A percentile compares a stretch with the other conserved stretches of the same genome.
Conservation (phyloP, 352 stramenopile genomes). For the Pythium dissotocum region DNA sequence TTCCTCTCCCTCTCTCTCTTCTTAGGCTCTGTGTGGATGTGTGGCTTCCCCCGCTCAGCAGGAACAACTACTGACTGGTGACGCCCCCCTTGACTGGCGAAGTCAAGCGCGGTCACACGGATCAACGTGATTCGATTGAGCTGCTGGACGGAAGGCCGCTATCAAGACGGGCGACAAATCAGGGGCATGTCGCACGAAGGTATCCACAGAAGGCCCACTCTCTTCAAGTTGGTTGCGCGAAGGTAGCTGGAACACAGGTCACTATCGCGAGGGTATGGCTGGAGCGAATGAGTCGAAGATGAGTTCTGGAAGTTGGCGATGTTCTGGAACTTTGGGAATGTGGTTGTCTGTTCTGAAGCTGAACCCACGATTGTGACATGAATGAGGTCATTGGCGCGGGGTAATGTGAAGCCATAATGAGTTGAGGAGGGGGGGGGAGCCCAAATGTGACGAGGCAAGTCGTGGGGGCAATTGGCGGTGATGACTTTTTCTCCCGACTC, state of each 20-base stretch:
- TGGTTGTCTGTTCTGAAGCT: background rate
- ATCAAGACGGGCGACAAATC: slow-evolving; percentile 6
- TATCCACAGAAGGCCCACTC: background rate
- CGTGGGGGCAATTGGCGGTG: background rate
- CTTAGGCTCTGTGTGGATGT: slow-evolving; percentile 4
- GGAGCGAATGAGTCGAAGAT: background rate
- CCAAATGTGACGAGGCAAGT: background rate
- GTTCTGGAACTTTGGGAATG: background rate
- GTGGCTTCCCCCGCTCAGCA: background rate
- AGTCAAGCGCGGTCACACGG: background rate
- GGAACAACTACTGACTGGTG: background rate
- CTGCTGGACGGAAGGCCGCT: slow-evolving; percentile 19
- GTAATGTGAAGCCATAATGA: slow-evolving; percentile 9
- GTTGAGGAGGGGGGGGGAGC: background rate
- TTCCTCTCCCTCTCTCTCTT: slow-evolving; percentile 8
- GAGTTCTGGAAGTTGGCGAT: background rate
- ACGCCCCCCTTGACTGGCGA: background rate
- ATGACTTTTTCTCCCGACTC: background rate
- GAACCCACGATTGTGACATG: slow-evolving; percentile 1
- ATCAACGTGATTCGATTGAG: slow-evolving; percentile 5
- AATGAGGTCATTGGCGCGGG: background rate
- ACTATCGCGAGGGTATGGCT: background rate
- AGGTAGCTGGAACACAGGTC: slow-evolving; percentile 14
- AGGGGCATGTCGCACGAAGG: slow-evolving; percentile 20
- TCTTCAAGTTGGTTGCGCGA: slow-evolving; percentile 29